Evolutionary conservation across 2,329 filamentous ascomycete species (phyloP), one percentile per base, ranked within the genome.

Genomic region (Xylaria arbuscula): DNA sequence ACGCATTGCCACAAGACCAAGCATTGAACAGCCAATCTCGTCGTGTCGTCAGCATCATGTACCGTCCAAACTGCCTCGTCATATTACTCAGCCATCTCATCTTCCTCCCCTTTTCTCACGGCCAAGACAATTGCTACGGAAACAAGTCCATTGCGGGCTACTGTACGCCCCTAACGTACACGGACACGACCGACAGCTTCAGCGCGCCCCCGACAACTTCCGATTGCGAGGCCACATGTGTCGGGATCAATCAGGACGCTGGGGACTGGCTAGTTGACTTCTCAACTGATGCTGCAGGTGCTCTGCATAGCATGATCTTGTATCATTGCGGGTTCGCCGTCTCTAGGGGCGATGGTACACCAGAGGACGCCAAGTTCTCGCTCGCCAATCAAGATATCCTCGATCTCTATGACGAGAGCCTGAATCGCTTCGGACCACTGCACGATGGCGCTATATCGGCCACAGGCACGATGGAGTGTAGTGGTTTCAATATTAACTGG

Each of bases 241-340:
- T 11, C 7, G 57, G 64, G n/a, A 54, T 76, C 3, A 66, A 72
- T 17, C 1, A 50, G 22, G 73, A 75, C 34, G 55, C 69, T 0
- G 72, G 73, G 3, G 74, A 74, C 67, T 76, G 75, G 74, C 45
- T 50, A 2, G 72, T 76, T 45, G 72, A 75, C 63, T 76, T 76
- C 69, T 56, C 59, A 4, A 70, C 45, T 22, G 62, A 64, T 40
- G 63, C 69, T 1, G 64, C 63, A 13, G 74, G 70, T 28, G 70
- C 58, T 15, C 62, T 40, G 11, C 68, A 75, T 65, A 28, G 22
- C n/a, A 66, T 76, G 62, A 34, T 74, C 8, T 38, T 48, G 5
- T 64, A 66, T 10, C 48, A 47, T 9, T 75, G 74, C 65, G 64
- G 56, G 17, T 76, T 75, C 59, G 64, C 66, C 5, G 55, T 76